Conservation (phyloP, 305 asterid genomes). For the Fraxinus dipetala region DNA sequence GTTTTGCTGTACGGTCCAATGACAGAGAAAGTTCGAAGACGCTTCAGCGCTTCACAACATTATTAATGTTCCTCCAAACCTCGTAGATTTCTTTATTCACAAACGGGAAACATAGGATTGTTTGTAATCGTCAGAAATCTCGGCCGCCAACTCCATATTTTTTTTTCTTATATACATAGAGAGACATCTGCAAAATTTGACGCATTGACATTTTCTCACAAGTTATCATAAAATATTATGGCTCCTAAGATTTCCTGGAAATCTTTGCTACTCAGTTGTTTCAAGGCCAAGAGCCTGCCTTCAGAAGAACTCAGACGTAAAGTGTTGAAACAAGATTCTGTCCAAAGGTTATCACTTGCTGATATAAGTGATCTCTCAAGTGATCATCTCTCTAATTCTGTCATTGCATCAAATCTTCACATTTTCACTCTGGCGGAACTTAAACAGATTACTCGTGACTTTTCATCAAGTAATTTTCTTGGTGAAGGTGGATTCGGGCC, state of each 20-base stretch:
- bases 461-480: conserved; percentile 49
- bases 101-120: neutral
- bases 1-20: neutral
- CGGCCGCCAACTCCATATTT: neutral
- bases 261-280: neutral
- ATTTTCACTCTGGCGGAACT: conserved; percentile 53
- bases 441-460: conserved; percentile 43
- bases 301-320: neutral
- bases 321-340: conserved; percentile 25
- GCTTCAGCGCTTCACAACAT: neutral
- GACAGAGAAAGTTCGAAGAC: neutral
- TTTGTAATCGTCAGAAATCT: neutral
- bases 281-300: neutral
- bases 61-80: neutral
- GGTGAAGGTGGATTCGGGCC: conserved; percentile 59
- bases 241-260: neutral
- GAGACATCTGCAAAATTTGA: neutral
- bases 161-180: neutral
- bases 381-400: conserved; percentile 47
- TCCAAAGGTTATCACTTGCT: conserved; percentile 34
- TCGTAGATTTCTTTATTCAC: neutral
- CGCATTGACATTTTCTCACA: neutral
- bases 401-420: conserved; percentile 51
- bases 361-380: conserved; percentile 42
- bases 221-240: neutral